phyloP scores from a whole-genome alignment of 75 land plant species.

The Pinus albicaulis region DNA sequence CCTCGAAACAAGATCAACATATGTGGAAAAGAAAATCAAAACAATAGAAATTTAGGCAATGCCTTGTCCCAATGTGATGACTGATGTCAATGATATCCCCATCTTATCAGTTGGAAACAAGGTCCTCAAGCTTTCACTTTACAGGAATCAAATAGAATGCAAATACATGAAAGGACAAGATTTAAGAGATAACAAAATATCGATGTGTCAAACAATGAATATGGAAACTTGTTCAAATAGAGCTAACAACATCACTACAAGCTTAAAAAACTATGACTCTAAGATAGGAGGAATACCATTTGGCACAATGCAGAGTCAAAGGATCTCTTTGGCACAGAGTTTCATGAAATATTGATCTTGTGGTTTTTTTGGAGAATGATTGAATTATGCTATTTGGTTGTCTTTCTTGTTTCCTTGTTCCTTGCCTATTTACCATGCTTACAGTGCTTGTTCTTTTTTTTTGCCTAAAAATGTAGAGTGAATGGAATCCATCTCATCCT shows the following conservation, averaged over 20 bases:
- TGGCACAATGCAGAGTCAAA: conserved; percentile 52
- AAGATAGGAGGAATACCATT: conserved; percentile 32
- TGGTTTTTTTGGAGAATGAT: too few relatives aligned
- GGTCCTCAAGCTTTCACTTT: neutral
- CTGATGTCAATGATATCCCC: neutral
- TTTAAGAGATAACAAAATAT: neutral
- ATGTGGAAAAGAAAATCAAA: neutral
- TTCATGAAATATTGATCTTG: too few relatives aligned
- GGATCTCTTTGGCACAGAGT: conserved; percentile 61
- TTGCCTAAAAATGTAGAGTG: too few relatives aligned
- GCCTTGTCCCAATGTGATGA: neutral
- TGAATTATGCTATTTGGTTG: too few relatives aligned
- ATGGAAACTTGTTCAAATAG: neutral
- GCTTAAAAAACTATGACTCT: neutral
- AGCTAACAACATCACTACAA: neutral
- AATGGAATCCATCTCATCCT: too few relatives aligned
- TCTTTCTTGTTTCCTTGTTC: too few relatives aligned
- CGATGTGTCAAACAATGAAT: neutral
- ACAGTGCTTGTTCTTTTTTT: too few relatives aligned
- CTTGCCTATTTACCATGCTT: too few relatives aligned
- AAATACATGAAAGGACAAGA: neutral
- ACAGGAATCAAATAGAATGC: neutral
- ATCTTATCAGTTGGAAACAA: neutral
- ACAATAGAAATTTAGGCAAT: neutral
- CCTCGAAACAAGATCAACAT: neutral